These are phyloP conservation scores for Prunus campanulata DNA, from an alignment of 306 rosid species.

Conservation along the genomic window DNA sequence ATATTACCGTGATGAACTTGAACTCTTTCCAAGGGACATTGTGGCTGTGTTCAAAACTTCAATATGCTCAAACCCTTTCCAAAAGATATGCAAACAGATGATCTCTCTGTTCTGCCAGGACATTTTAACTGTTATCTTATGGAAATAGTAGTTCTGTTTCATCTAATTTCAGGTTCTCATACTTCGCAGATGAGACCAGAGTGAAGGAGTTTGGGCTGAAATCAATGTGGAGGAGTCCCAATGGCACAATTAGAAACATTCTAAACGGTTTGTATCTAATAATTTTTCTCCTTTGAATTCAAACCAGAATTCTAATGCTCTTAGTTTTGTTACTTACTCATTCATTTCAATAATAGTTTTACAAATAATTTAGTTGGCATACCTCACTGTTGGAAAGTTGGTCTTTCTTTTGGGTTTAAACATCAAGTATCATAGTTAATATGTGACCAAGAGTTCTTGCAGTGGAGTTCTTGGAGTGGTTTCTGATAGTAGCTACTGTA, in stretches of 20 bases:
- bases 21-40: neutral
- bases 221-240: slow-evolving; percentile 99
- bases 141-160: neutral
- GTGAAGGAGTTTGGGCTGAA: slow-evolving; percentile 92
- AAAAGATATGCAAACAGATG: neutral
- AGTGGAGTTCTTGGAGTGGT: neutral
- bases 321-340: neutral
- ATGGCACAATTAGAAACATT: slow-evolving; percentile 92
- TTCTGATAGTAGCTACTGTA: neutral
- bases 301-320: neutral
- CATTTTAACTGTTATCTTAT: neutral
- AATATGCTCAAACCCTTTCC: neutral
- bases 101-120: neutral
- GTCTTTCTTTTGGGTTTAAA: neutral
- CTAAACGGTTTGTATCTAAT: slow-evolving; percentile 63
- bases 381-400: neutral
- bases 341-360: neutral
- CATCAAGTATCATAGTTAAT: neutral
- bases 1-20: neutral
- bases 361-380: neutral
- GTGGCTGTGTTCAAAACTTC: neutral
- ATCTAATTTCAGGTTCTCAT: slow-evolving; percentile 12
- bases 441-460: neutral
- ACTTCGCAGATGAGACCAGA: slow-evolving; percentile 80
- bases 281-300: neutral